Evolutionary conservation across 495 filamentous ascomycete species (phyloP).

Genomic region (Aeminium ludgeri): DNA sequence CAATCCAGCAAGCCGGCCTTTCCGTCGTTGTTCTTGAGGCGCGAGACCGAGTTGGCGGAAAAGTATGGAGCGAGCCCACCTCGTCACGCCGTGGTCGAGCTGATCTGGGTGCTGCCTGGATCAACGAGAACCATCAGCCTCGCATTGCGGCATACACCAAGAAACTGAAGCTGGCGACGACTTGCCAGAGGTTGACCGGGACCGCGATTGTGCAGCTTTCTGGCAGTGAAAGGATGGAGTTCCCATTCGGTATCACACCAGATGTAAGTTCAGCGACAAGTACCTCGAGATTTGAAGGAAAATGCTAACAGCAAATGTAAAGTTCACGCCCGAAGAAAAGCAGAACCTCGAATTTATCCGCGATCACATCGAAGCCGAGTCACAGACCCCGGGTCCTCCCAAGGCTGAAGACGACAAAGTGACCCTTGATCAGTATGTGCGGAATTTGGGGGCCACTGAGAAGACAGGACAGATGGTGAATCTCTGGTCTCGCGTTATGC

Average conservation of each 20-base stretch:
- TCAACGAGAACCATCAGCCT: constrained; percentile 1
- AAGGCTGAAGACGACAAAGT: constrained; percentile 3
- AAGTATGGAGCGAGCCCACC: constrained; percentile 1
- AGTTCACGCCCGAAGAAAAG: constrained; percentile 2
- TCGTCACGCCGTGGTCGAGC: not conserved
- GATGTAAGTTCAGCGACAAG: not conserved
- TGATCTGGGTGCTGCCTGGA: constrained; percentile 4
- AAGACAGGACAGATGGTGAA: constrained; percentile 3
- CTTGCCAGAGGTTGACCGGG: not conserved
- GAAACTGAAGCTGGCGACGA: not conserved
- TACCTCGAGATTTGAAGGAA: not conserved
- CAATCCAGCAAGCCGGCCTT: not conserved
- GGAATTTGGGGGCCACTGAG: not conserved
- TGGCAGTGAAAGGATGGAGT: not conserved
- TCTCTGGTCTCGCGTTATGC: constrained; percentile 4
- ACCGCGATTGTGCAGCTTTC: not conserved
- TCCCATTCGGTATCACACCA: constrained; percentile 1
- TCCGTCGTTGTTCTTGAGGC: not conserved
- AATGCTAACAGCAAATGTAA: not conserved
- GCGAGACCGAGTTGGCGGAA: not conserved
- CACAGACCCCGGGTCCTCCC: not conserved
- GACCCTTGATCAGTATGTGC: constrained; percentile 2
- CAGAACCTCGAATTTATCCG: constrained; percentile 1
- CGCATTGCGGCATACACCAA: not conserved
- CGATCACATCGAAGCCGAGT: constrained; percentile 1